These are phyloP conservation scores for Cladochytrium replicatum DNA, from an alignment of 192 early-diverging fungal species.

Conservation along the genomic window DNA sequence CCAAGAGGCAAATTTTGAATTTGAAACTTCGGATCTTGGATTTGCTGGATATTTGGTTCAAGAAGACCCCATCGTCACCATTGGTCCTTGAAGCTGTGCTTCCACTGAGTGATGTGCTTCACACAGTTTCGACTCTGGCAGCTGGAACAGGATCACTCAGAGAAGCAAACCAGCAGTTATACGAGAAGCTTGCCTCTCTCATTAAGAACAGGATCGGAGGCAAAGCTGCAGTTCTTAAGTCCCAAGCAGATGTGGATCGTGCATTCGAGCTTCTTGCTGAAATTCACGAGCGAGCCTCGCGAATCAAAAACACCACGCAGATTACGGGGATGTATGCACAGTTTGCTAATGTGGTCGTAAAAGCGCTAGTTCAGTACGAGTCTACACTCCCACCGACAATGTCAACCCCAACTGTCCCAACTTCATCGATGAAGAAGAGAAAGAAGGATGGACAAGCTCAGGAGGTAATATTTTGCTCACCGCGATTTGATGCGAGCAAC, in stretches of 20 bases:
- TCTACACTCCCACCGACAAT: too few species aligned
- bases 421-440: too few species aligned
- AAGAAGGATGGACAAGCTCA: too few species aligned
- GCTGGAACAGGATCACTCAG: slow-evolving; percentile 28
- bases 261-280: slow-evolving; percentile 48
- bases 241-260: slow-evolving; percentile 36
- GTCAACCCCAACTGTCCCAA: too few species aligned
- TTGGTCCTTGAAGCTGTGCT: slow-evolving; percentile 63
- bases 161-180: slow-evolving; percentile 46
- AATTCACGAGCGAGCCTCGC: slow-evolving; percentile 68
- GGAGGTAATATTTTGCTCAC: too few species aligned
- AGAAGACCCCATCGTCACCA: slow-evolving; percentile 53
- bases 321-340: too few species aligned
- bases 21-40: slow-evolving; percentile 86
- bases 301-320: too few species aligned
- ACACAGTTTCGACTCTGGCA: slow-evolving; percentile 38
- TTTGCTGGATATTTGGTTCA: slow-evolving; percentile 67
- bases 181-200: slow-evolving; percentile 55
- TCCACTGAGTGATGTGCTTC: slow-evolving; percentile 55
- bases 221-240: slow-evolving; percentile 44
- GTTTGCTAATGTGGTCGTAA: too few species aligned
- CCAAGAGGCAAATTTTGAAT: slow-evolving; percentile 70
- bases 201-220: slow-evolving; percentile 52
- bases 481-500: too few species aligned
- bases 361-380: too few species aligned